phyloP scores from a whole-genome alignment of 768 basidiomycete species.

The Podaxis sp. region DNA sequence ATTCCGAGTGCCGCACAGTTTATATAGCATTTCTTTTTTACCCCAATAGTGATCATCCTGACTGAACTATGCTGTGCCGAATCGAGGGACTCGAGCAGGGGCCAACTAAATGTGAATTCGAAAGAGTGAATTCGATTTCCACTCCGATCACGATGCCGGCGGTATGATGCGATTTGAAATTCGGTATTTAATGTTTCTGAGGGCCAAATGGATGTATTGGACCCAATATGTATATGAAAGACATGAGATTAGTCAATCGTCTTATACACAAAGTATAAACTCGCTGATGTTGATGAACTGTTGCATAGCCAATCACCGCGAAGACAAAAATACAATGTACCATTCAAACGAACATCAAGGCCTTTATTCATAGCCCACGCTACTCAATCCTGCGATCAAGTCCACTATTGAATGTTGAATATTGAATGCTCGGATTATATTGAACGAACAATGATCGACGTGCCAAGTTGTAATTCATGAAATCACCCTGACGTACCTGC shows the following conservation, averaged over 20 bases:
- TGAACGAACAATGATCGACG: background rate
- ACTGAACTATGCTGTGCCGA: slow-evolving; percentile 20
- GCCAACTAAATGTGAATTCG: slow-evolving; percentile 20
- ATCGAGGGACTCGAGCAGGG: slow-evolving; percentile 21
- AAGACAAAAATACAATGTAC: background rate
- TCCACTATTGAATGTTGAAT: background rate
- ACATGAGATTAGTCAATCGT: slow-evolving; percentile 2
- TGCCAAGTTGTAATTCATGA: background rate
- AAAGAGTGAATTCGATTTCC: slow-evolving; percentile 20
- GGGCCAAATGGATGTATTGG: slow-evolving; percentile 11
- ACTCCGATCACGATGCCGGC: slow-evolving; percentile 26
- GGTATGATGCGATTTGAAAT: slow-evolving; percentile 20
- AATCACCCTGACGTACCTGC: background rate
- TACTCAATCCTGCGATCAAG: slow-evolving; percentile 3
- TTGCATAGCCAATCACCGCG: slow-evolving; percentile 7
- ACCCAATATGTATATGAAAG: slow-evolving; percentile 1
- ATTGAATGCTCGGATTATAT: background rate
- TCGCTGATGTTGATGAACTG: background rate
- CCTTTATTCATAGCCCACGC: background rate
- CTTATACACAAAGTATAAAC: slow-evolving; percentile 1
- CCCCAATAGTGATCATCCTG: background rate
- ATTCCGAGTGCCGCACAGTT: background rate
- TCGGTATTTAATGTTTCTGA: slow-evolving; percentile 11
- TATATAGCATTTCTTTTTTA: slow-evolving; percentile 9
- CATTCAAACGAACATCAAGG: slow-evolving; percentile 1